Base-by-base conservation (phyloP, 257 asterid genomes). In the Przewalskia tangutica region DNA sequence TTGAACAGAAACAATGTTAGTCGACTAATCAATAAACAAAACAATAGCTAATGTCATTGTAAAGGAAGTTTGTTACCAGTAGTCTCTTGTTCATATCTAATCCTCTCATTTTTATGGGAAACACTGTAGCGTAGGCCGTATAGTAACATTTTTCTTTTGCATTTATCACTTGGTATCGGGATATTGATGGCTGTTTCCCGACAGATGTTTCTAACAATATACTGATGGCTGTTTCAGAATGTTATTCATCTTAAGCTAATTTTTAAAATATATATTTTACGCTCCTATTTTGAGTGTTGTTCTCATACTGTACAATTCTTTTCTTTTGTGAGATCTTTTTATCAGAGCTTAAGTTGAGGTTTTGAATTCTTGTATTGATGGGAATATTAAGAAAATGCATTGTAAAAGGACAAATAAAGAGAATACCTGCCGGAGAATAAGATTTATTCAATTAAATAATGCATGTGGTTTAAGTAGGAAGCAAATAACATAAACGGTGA, bases 1-100 rank as follows among this genome's bases (percentile, higher is more conserved):
- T 42, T 59, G 64, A 82, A 71, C 60, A 54, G 70, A 77, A 48
- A 75, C 42, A 2, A 82, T 46, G 81, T 62, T 80, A 14, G 32
- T 8, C 1, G 14, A 38, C 62, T 71, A 70, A 67, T 50, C 34
- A 81, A 70, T 54, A 81, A 65, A 67, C 77, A 82, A 71, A 82
- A 16, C 77, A 54, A 18, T 80, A 32, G 46, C 7, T 75, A 50
- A 14, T 58, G 7, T 18, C 60, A 50, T 65, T 81, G 78, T 81
- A 81, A 81, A 81, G 83, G 42, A 81, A 65, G 79, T 17, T 38
- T 7, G 54, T 48, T 81, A 11, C 20, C 12, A 50, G 40, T 44
- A 46, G 6, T 64, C 18, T 70, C 62, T 63, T 80, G 83, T 48
- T 44, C 64, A 63, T 63, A 80, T 48, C 63, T 63, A 63, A 80